Evolutionary conservation across 768 basidiomycete genomes (phyloP), one percentile per base, ranked within the genome.

Genomic region (Hemileccinum impolitum): DNA sequence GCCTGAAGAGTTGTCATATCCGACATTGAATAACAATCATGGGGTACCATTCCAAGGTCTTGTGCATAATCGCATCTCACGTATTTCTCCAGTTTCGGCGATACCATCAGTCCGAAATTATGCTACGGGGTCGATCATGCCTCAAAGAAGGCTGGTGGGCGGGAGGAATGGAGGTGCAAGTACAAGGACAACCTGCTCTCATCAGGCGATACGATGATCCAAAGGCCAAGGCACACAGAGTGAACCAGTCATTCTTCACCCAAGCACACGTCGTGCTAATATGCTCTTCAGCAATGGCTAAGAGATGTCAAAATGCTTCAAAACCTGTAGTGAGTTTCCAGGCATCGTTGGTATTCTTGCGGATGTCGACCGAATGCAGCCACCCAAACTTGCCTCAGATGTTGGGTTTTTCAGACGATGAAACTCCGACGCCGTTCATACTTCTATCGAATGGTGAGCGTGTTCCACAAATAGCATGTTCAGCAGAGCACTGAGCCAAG

Each of bases 331-430:
- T 79, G 47, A 43, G 76, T 62, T 15, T 13, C 28, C 5, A 3
- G 31, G 14, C 34, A 21, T 18, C 13, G 13, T 18, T 40, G 13
- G 4, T 41, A 8, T 17, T 18, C 37, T 40, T 18, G 30, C 18
- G 15, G 10, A 18, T 15, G 17, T 12, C 37, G 32, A 53, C 3
- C 14, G 7, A 30, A 15, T 26, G 14, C 34, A 78, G 78, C 51
- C 78, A 79, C 48, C 75, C 78, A 15, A 79, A 76, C 54, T 59
- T 80, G 19, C 78, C 79, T 0, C 77, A 79, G 56, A 72, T 81
- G 70, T 51, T 77, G 7, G 78, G 79, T 1, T 75, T 75, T 54
- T 79, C 77, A 0, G 62, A 71, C 13, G 72, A 72, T 14, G 65
- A 72, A 31, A 62, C 72, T 0, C 70, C 70, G 2, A 76, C 74